Evolutionary conservation across 2,329 filamentous ascomycete genomes (phyloP).

Genomic region (Mariannaea elegans): DNA sequence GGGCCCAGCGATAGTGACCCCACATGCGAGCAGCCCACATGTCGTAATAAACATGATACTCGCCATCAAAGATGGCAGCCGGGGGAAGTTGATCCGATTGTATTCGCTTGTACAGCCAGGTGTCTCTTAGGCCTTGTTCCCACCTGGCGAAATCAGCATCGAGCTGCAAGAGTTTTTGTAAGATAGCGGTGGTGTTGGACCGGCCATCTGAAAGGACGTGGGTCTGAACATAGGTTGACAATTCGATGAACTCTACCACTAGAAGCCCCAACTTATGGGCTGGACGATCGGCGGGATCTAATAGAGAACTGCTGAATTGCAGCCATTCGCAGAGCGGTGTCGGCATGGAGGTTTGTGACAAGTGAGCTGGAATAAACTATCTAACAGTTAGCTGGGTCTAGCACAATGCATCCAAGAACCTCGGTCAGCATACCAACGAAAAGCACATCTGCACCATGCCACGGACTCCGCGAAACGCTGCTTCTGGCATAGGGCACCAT

Average conservation of each 20-base stretch:
- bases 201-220: slow-evolving; percentile 50
- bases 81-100: slow-evolving; percentile 46
- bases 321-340: slow-evolving; percentile 55
- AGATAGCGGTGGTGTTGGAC: slow-evolving; percentile 43
- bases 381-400: slow-evolving; percentile 16
- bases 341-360: slow-evolving; percentile 51
- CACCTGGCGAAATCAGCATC: slow-evolving; percentile 52
- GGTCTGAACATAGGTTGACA: slow-evolving; percentile 48
- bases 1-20: slow-evolving; percentile 68
- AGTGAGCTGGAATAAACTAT: slow-evolving; percentile 57
- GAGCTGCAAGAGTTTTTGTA: slow-evolving; percentile 51
- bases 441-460: slow-evolving; percentile 65
- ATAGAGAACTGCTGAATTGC: slow-evolving; percentile 46
- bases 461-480: slow-evolving; percentile 56
- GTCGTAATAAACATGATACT: slow-evolving; percentile 64
- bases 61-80: slow-evolving; percentile 58
- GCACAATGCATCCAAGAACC: background rate
- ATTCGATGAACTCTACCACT: slow-evolving; percentile 51
- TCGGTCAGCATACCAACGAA: slow-evolving; percentile 57
- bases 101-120: slow-evolving; percentile 50
- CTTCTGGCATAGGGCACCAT: slow-evolving; percentile 50
- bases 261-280: slow-evolving; percentile 52
- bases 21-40: slow-evolving; percentile 64
- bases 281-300: slow-evolving; percentile 49
- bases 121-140: slow-evolving; percentile 45